phyloP scores from a whole-genome alignment of 257 asterid species.

The Ligustrum vulgare region DNA sequence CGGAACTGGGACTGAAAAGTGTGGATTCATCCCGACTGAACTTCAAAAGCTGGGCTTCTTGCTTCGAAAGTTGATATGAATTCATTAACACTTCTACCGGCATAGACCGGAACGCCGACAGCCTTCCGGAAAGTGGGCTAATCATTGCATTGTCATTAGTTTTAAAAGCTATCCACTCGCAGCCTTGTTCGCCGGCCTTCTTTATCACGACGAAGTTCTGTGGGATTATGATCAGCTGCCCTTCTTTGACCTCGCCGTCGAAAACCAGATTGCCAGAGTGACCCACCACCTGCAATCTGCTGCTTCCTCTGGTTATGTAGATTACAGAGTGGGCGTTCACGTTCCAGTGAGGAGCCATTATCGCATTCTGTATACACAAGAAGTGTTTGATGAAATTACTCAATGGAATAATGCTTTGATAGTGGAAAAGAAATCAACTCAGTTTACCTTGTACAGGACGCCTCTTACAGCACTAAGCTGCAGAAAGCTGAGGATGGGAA shows the following conservation, averaged over 20 bases:
- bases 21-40: conserved; percentile 47
- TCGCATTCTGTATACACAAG: conserved; percentile 36
- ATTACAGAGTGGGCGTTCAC: conserved; percentile 48
- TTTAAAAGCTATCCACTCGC: conserved; percentile 62
- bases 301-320: conserved; percentile 48
- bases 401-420: neutral
- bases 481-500: conserved; percentile 47
- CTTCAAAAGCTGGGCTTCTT: conserved; percentile 49
- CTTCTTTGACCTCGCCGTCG: conserved; percentile 50
- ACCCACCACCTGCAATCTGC: conserved; percentile 53
- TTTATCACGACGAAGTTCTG: conserved; percentile 49
- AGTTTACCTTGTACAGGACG: conserved; percentile 40
- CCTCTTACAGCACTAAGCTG: conserved; percentile 61
- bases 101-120: conserved; percentile 46
- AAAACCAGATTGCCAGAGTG: conserved; percentile 36
- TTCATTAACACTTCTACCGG: conserved; percentile 61
- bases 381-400: neutral
- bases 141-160: conserved; percentile 52
- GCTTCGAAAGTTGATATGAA: conserved; percentile 35
- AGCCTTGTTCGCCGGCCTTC: conserved; percentile 50
- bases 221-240: conserved; percentile 57
- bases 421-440: neutral
- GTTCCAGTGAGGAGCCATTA: conserved; percentile 55
- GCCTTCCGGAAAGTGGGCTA: conserved; percentile 48
- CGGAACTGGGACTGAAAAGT: conserved; percentile 28